phyloP scores from a whole-genome alignment of 179 eudicot species.

The Beta corolliflora region DNA sequence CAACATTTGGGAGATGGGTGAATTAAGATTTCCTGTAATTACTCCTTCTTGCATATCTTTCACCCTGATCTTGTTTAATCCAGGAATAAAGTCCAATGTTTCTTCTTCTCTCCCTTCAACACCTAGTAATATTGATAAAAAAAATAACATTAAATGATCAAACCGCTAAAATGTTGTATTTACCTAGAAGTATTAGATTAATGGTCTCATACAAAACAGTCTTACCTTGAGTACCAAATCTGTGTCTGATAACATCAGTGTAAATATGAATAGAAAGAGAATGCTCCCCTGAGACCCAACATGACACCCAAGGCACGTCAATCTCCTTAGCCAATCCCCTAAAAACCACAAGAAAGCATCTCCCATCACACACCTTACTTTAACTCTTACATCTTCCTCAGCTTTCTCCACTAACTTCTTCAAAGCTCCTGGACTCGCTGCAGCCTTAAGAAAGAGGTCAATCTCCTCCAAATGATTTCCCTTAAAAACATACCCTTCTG shows the following conservation, averaged over 20 bases:
- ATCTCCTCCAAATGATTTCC: conserved; percentile 17
- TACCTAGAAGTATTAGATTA: too few relatives aligned
- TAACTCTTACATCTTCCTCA: not conserved
- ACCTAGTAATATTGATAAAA: not conserved
- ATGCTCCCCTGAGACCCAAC: not conserved
- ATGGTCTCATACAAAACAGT: too few relatives aligned
- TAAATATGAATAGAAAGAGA: not conserved
- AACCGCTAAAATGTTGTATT: too few relatives aligned
- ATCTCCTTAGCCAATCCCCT: conserved; percentile 5
- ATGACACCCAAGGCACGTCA: conserved; percentile 6
- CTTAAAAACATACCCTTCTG: not conserved
- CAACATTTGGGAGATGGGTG: conserved; percentile 2
- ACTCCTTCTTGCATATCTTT: conserved; percentile 19
- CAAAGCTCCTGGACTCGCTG: not conserved
- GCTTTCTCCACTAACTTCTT: not conserved
- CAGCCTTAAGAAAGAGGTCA: not conserved
- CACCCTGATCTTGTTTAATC: conserved; percentile 13
- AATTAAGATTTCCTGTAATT: conserved; percentile 5
- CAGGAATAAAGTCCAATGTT: conserved; percentile 21
- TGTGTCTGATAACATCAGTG: not conserved
- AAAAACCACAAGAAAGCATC: conserved; percentile 14
- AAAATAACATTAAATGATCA: too few relatives aligned
- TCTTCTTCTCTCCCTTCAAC: conserved; percentile 7
- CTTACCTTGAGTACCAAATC: conserved; percentile 5
- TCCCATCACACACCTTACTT: not conserved